Evolutionary conservation across 495 filamentous ascomycete species (phyloP).

Genomic region (Daldinia concentrica): DNA sequence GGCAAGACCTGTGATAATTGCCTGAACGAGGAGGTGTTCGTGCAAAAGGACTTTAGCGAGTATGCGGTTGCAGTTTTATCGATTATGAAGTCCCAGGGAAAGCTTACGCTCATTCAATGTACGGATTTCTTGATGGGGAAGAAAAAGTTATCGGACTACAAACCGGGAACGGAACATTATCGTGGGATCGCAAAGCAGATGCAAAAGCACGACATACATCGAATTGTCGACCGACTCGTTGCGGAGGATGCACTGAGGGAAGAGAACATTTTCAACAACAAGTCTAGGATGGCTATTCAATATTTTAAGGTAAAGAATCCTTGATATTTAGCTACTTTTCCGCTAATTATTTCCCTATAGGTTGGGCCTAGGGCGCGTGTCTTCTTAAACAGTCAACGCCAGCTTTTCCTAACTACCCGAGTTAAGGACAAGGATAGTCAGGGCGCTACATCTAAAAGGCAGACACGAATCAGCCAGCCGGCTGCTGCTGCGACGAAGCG

Average conservation of each 20-base stretch:
- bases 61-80: conserved; percentile 73
- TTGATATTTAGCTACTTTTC: conserved; percentile 64
- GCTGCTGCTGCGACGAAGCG: conserved; percentile 45
- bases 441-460: conserved; percentile 24
- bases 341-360: conserved; percentile 51
- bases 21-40: conserved; percentile 67
- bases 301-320: conserved; percentile 54
- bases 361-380: conserved; percentile 45
- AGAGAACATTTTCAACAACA: conserved; percentile 52
- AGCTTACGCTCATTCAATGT: conserved; percentile 63
- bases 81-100: conserved; percentile 66
- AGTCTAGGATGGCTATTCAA: conserved; percentile 48
- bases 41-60: conserved; percentile 77
- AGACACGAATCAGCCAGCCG: conserved; percentile 31
- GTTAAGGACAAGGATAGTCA: conserved; percentile 46
- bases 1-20: conserved; percentile 86
- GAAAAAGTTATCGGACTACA: conserved; percentile 51
- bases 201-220: conserved; percentile 59
- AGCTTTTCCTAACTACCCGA: conserved; percentile 47
- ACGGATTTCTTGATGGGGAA: conserved; percentile 59
- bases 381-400: conserved; percentile 44
- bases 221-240: conserved; percentile 57
- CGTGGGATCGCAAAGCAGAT: conserved; percentile 57
- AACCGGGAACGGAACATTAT: conserved; percentile 42
- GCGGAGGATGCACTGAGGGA: conserved; percentile 58